Conservation (phyloP, 306 rosid genomes). For the Malus orientalis region DNA sequence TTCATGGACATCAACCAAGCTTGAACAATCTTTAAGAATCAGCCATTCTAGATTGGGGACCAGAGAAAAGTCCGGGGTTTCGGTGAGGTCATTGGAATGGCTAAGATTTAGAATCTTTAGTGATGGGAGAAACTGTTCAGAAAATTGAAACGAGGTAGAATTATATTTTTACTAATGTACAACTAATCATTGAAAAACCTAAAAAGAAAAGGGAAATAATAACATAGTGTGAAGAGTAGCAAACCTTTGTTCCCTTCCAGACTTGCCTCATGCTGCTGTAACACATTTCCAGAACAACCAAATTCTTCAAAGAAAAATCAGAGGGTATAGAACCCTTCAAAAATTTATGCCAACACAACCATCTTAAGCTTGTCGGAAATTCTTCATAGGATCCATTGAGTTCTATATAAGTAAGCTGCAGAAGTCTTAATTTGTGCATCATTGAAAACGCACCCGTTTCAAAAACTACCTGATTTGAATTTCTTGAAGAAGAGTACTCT, state of each 20-base stretch:
- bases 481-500: not conserved
- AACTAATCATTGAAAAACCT: not conserved
- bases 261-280: not conserved
- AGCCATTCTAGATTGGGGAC: constrained; percentile 2
- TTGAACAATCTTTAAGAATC: not conserved
- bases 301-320: not conserved
- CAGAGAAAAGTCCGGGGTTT: not conserved
- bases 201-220: not conserved
- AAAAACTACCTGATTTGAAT: not conserved
- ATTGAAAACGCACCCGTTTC: not conserved
- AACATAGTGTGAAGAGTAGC: not conserved
- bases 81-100: not conserved
- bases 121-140: not conserved
- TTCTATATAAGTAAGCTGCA: not conserved
- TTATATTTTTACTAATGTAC: not conserved
- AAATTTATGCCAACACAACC: constrained; percentile 3
- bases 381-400: not conserved
- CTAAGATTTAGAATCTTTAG: constrained; percentile 8
- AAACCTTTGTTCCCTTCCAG: not conserved
- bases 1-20: not conserved
- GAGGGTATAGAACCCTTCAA: not conserved
- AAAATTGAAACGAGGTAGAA: not conserved
- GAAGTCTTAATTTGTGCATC: not conserved
- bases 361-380: not conserved
- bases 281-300: constrained; percentile 13